Conservation (phyloP, 2,329 filamentous ascomycete genomes). For the Aspergillus fumigatiaffinis region DNA sequence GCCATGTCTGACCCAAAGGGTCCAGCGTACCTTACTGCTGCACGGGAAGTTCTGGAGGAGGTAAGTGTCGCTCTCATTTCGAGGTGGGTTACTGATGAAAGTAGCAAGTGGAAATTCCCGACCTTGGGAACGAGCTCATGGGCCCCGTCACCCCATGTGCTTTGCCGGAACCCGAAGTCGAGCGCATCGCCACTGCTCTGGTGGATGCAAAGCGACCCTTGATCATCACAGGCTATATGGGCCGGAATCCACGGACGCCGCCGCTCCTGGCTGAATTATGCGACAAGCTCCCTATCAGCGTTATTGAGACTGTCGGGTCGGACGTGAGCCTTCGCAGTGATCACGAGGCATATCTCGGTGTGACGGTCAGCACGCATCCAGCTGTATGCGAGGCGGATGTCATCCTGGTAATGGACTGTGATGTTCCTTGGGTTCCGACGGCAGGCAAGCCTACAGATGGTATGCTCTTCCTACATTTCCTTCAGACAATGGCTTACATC, state of each 20-base stretch:
- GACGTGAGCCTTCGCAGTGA: constrained; percentile 44
- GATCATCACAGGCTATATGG: constrained; percentile 47
- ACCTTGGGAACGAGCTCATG: constrained; percentile 9
- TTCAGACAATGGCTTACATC: not conserved
- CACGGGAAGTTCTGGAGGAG: constrained; percentile 76
- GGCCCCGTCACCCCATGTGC: constrained; percentile 9
- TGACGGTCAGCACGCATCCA: constrained; percentile 69
- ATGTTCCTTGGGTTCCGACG: constrained; percentile 86
- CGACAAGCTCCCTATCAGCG: constrained; percentile 43
- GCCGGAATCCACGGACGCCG: constrained; percentile 41
- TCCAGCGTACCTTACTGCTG: constrained; percentile 72
- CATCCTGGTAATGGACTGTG: constrained; percentile 78
- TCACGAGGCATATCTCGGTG: constrained; percentile 57
- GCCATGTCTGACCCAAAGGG: constrained; percentile 70
- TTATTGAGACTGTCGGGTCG: constrained; percentile 47
- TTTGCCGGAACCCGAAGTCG: constrained; percentile 23
- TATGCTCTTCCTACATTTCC: not conserved
- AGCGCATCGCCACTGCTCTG: constrained; percentile 37
- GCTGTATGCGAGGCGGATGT: constrained; percentile 71
- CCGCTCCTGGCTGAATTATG: constrained; percentile 42
- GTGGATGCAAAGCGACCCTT: constrained; percentile 44
- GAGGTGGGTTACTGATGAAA: not conserved
- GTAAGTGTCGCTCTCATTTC: constrained; percentile 50
- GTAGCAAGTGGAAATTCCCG: not conserved
- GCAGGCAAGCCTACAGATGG: constrained; percentile 53